Evolutionary conservation across 768 basidiomycete genomes (phyloP), one percentile per base, ranked within the genome.

Genomic region (Podaxis mareebaensis): DNA sequence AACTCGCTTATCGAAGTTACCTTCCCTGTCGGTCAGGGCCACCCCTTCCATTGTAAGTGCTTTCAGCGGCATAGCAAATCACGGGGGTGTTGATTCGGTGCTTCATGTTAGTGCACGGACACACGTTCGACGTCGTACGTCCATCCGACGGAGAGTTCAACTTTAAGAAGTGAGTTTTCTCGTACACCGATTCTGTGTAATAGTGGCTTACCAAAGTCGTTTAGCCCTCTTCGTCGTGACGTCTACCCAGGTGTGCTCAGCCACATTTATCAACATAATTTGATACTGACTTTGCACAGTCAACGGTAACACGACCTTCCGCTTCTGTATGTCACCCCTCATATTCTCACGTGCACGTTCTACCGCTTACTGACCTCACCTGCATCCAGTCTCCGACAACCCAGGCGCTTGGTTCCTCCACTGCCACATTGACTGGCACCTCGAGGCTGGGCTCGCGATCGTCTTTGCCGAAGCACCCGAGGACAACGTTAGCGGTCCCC

Each of bases 1-100:
- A 81, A 83, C 65, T 75, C 80, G 53, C 73, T 80, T 40, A 76
- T 85, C 64, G 83, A 85, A 58, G 56, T 86, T 1, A 76, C 74
- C 15, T 75, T 84, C 64, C 78, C 80, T n/a, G 78, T 46, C 17
- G 77, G 59, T 10, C 69, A 66, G 24, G 42, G 70, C 15, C 60
- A 58, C 38, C 60, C 62, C 15, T 61, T 64, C 42, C 61, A 62
- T 48, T 22, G 65, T 66, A 57, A 1, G 42, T 56, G 49, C 24
- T 36, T 52, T 30, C 11, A 17, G 17, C 17, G 24, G 20, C 30
- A 0, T 30, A 30, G 7, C 30, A 30, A 30, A 1, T 30, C 8
- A 30, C 30, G 30, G 30, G 30, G 39, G 20, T 49, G 6, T 44
- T 44, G n/a, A 44, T 44, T n/a, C 13, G 42, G n/a, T 4, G 12